phyloP scores from a whole-genome alignment of 169 alveolate species.

The Plasmodium yoelii region DNA sequence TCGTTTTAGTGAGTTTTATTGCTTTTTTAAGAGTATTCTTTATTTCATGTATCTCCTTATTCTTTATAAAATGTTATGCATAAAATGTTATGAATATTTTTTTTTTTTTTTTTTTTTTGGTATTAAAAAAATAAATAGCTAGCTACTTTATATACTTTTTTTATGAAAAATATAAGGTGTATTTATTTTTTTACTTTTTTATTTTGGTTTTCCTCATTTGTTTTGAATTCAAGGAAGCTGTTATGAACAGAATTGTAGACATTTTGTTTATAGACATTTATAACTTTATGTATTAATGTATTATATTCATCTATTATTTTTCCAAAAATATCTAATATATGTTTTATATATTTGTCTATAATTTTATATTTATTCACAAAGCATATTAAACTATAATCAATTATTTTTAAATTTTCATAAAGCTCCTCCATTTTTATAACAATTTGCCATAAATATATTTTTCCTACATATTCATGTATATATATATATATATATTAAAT shows the following conservation, averaged over 20 bases:
- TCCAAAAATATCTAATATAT: constrained; percentile 17
- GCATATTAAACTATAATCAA: constrained; percentile 61
- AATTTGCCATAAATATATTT: neutral
- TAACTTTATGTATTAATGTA: constrained; percentile 36
- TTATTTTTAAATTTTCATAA: constrained; percentile 53
- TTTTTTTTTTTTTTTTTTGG: neutral
- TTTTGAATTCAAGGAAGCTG: constrained; percentile 27
- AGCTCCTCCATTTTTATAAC: constrained; percentile 49
- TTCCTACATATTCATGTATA: neutral
- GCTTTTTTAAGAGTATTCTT: constrained; percentile 59
- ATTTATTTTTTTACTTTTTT: constrained; percentile 31
- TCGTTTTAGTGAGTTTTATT: constrained; percentile 39
- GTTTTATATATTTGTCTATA: constrained; percentile 26
- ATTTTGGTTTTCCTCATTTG: constrained; percentile 22
- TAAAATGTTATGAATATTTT: neutral
- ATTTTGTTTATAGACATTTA: constrained; percentile 24
- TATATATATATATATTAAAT: neutral
- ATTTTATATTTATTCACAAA: constrained; percentile 40
- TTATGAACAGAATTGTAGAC: constrained; percentile 56
- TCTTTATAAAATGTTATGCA: constrained; percentile 13
- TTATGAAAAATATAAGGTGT: neutral
- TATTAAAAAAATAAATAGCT: neutral
- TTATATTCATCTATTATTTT: constrained; percentile 43
- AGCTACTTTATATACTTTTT: too few relatives aligned
- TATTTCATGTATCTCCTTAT: constrained; percentile 45